Conservation (phyloP, 805 yeast species). For the Teunomyces aglyptinius region DNA sequence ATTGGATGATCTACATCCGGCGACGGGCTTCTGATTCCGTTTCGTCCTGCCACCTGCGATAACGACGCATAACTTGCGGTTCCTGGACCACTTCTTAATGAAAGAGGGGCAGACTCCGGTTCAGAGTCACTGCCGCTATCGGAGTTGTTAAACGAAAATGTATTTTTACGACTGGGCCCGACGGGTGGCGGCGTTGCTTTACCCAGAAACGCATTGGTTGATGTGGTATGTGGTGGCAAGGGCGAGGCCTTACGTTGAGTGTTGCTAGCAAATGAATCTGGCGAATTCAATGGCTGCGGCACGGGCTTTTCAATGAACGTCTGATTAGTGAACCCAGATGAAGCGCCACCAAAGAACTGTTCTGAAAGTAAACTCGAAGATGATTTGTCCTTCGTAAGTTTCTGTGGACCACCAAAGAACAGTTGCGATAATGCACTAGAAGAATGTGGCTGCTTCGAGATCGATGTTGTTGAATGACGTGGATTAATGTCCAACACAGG, state of each 20-base stretch:
- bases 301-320: background rate
- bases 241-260: conserved; percentile 38
- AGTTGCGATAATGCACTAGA: conserved; percentile 39
- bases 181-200: conserved; percentile 20
- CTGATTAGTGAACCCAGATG: conserved; percentile 1
- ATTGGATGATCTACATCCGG: conserved; percentile 4
- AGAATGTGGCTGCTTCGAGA: conserved; percentile 42
- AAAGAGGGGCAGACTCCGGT: conserved; percentile 19
- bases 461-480: conserved; percentile 32
- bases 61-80: conserved; percentile 43
- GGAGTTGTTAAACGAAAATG: conserved; percentile 37
- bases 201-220: conserved; percentile 42
- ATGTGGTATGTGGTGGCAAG: conserved; percentile 42
- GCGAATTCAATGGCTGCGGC: conserved; percentile 9
- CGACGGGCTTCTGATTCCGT: conserved; percentile 25
- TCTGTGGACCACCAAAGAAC: conserved; percentile 30
- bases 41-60: conserved; percentile 51
- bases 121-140: conserved; percentile 25
- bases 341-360: conserved; percentile 16
- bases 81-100: background rate
- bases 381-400: conserved; percentile 9
- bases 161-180: conserved; percentile 10
- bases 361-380: conserved; percentile 18
- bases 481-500: conserved; percentile 32
- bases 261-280: conserved; percentile 8